A percentile compares a stretch with the other conserved stretches of the same genome.
phyloP scores from a whole-genome alignment of 257 asterid genomes.

The Parsonsia alboflavescens region DNA sequence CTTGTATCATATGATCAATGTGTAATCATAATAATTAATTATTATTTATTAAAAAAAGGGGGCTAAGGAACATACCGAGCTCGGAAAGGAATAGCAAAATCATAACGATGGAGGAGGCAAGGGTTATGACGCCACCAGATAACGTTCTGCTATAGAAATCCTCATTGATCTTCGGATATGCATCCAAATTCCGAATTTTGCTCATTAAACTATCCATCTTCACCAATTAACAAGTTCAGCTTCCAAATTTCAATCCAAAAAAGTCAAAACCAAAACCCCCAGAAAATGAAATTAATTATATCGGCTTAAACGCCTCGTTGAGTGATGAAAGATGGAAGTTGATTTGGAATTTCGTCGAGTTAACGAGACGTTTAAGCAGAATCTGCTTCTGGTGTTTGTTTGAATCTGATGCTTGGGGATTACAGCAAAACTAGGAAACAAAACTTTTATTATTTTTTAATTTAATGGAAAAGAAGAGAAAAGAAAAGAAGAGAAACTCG shows the following conservation, averaged over 20 bases:
- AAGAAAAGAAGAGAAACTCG: no score
- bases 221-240: not conserved
- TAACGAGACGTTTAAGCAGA: slow-evolving; percentile 13
- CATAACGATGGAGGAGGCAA: slow-evolving; percentile 83
- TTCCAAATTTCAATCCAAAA: not conserved
- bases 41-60: not conserved
- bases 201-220: slow-evolving; percentile 65
- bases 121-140: slow-evolving; percentile 85
- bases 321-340: slow-evolving; percentile 16
- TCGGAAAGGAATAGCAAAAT: slow-evolving; percentile 84
- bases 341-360: not conserved
- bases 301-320: slow-evolving; percentile 21
- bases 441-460: not conserved
- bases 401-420: slow-evolving; percentile 22
- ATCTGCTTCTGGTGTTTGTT: not conserved
- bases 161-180: slow-evolving; percentile 93
- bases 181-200: slow-evolving; percentile 73
- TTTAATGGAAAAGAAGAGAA: not conserved
- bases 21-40: not conserved
- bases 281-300: not conserved
- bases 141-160: slow-evolving; percentile 97
- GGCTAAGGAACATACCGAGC: slow-evolving; percentile 58
- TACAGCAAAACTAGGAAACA: not conserved
- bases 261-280: not conserved
- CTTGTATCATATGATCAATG: not conserved